A percentile compares a stretch with the other conserved stretches of the same genome.
These are phyloP conservation scores for Sonneratia caseolaris DNA, from an alignment of 345 rosid genomes.

Conservation along the genomic window DNA sequence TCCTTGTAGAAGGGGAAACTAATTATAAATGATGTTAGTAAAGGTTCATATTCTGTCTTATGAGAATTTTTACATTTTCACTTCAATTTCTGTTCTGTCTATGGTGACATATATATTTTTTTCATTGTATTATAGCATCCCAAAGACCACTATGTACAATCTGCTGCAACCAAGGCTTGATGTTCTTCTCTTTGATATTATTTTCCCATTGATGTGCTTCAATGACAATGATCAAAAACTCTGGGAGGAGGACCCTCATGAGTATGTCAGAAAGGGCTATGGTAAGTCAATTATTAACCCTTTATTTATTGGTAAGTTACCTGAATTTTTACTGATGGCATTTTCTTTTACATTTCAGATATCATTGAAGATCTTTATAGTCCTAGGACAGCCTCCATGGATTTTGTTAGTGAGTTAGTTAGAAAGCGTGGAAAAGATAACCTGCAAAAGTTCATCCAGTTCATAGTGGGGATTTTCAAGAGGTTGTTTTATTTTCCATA, in stretches of 20 bases:
- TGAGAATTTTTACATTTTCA: not conserved
- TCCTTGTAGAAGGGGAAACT: too few relatives aligned
- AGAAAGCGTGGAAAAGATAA: slow-evolving; percentile 91
- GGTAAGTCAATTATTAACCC: slow-evolving; percentile 41
- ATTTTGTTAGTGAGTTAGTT: slow-evolving; percentile 93
- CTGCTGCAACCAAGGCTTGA: slow-evolving; percentile 81
- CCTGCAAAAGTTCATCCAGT: slow-evolving; percentile 83
- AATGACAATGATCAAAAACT: slow-evolving; percentile 94
- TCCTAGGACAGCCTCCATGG: slow-evolving; percentile 96
- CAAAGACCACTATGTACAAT: slow-evolving; percentile 73
- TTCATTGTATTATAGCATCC: slow-evolving; percentile 43
- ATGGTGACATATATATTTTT: not conserved
- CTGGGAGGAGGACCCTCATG: slow-evolving; percentile 99
- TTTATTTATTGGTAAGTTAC: not conserved
- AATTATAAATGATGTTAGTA: too few relatives aligned
- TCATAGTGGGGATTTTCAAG: slow-evolving; percentile 64
- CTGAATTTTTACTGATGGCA: slow-evolving; percentile 5
- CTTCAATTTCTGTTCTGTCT: not conserved
- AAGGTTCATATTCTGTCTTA: not conserved
- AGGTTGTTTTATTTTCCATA: slow-evolving; percentile 35
- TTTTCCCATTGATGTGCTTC: slow-evolving; percentile 98
- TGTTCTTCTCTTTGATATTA: slow-evolving; percentile 89
- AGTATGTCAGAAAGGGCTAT: slow-evolving; percentile 99
- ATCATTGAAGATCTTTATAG: slow-evolving; percentile 98
- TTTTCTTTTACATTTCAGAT: slow-evolving; percentile 40